phyloP scores from a whole-genome alignment of 345 rosid genomes.

The Bretschneidera sinensis region DNA sequence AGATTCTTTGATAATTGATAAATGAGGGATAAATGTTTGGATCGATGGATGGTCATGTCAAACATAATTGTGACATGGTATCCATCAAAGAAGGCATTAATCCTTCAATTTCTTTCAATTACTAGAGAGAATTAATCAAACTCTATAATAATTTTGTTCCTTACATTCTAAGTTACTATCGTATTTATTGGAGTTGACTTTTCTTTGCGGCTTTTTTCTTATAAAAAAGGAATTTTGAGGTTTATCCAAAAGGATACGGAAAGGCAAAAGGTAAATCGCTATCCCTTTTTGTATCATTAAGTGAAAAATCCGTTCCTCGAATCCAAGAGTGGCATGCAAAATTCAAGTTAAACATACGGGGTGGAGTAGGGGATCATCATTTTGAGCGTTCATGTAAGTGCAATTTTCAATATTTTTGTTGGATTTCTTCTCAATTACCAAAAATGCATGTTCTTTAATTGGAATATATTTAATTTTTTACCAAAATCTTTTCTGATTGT shows the following conservation, averaged over 20 bases:
- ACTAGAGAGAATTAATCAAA: too few relatives aligned
- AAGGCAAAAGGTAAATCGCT: not conserved
- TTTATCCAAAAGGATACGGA: not conserved
- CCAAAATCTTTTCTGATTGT: too few relatives aligned
- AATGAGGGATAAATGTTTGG: too few relatives aligned
- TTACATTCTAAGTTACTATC: not conserved
- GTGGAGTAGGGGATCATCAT: not conserved
- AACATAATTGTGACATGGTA: too few relatives aligned
- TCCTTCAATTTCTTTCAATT: too few relatives aligned
- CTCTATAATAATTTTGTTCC: too few relatives aligned
- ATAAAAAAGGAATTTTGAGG: not conserved
- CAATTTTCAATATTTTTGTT: not conserved
- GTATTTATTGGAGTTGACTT: not conserved
- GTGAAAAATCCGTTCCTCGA: not conserved
- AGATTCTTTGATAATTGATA: too few relatives aligned
- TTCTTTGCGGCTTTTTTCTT: not conserved
- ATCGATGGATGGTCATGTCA: too few relatives aligned
- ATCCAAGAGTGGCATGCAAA: not conserved
- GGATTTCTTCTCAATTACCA: not conserved
- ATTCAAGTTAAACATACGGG: too few relatives aligned
- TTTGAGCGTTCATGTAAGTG: not conserved
- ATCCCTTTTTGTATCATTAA: not conserved
- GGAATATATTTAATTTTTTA: too few relatives aligned
- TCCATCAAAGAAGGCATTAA: too few relatives aligned
- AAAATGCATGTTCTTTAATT: not conserved